Evolutionary conservation across 192 early-diverging fungal species (phyloP), one percentile per base, ranked within the genome.

Genomic region (Kickxella alabastrina): DNA sequence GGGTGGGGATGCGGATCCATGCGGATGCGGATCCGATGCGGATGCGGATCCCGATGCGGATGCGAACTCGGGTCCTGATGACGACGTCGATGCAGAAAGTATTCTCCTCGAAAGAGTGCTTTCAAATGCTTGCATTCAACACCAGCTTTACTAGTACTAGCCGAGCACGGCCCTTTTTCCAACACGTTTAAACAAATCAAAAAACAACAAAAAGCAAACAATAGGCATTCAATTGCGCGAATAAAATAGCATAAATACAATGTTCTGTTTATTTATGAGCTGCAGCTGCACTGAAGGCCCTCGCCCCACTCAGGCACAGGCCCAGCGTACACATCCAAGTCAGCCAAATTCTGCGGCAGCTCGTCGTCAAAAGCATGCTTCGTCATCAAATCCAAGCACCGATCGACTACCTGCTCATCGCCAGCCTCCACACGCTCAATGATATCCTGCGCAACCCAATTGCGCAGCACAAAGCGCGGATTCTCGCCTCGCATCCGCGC

Each of bases 381-480:
- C 1, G 80, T 67, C 23, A 80, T 60, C 14, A 70, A 49, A n/a
- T 78, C 68, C 13, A 81, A 42, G 2, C 62, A 41, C 9, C 52
- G 26, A 29, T 68, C 53, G 14, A 78, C 51, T 52, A 70, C 77
- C 17, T 49, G 31, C 10, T 75, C 42, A 18, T 68, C 43, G 48
- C 77, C 64, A 23, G 65, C 52, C 14, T 83, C 77, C 25, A 68
- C 59, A 23, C 68, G 70, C 22, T 74, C 61, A 37, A 85, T 83
- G 2, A 86, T 76, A 28, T 80, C 80, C 46, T 89, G 79, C 3
- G 88, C 82, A 25, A 90, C 81, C 82, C 86, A 89, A 53, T 91
- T 90, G 15, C 90, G 82, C 37, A 90, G 69, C 7, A 87, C 79
- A 69, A 85, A 91, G 32, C 72, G 73, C 6, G 91, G 92, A 54